Evolutionary conservation across 2,329 filamentous ascomycete genomes (phyloP).

Genomic region (Phaeosphaeriaceae sp.): DNA sequence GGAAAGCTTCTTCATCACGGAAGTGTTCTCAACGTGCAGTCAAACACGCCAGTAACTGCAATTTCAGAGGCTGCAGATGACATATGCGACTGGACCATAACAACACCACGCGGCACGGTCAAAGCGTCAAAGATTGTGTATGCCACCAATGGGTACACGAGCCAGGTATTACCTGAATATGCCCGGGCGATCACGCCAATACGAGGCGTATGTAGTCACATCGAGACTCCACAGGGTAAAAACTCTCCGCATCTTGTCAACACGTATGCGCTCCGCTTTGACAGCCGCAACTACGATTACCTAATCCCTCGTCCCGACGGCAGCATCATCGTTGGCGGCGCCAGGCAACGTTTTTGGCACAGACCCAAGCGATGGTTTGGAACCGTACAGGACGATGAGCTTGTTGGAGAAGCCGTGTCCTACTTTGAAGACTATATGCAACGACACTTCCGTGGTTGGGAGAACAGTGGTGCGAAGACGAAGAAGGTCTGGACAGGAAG

Average conservation of each 20-base stretch:
- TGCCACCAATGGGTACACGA: slow-evolving; percentile 5
- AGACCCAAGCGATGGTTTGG: slow-evolving; percentile 4
- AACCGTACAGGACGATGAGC: slow-evolving; percentile 1
- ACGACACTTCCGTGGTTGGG: slow-evolving; percentile 3
- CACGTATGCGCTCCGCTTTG: slow-evolving; percentile 4
- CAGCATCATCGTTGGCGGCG: slow-evolving; percentile 7
- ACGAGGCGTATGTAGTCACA: slow-evolving; percentile 3
- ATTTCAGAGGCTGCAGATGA: not conserved
- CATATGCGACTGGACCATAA: not conserved
- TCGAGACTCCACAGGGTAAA: not conserved
- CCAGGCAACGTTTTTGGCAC: not conserved
- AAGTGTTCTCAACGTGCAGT: slow-evolving; percentile 1
- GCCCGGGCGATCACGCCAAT: slow-evolving; percentile 1
- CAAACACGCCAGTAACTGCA: slow-evolving; percentile 1
- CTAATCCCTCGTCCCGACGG: slow-evolving; percentile 3
- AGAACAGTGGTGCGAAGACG: not conserved
- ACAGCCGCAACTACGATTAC: slow-evolving; percentile 5
- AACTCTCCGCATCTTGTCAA: slow-evolving; percentile 3
- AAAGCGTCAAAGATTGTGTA: slow-evolving; percentile 4
- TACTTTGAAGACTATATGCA: slow-evolving; percentile 7
- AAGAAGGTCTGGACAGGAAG: not conserved
- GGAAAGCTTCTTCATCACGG: not conserved
- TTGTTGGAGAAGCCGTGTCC: not conserved
- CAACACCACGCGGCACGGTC: slow-evolving; percentile 3
- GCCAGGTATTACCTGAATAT: slow-evolving; percentile 1